phyloP scores from a whole-genome alignment of 2,329 filamentous ascomycete species.

The Rhinocladiella mackenziei region DNA sequence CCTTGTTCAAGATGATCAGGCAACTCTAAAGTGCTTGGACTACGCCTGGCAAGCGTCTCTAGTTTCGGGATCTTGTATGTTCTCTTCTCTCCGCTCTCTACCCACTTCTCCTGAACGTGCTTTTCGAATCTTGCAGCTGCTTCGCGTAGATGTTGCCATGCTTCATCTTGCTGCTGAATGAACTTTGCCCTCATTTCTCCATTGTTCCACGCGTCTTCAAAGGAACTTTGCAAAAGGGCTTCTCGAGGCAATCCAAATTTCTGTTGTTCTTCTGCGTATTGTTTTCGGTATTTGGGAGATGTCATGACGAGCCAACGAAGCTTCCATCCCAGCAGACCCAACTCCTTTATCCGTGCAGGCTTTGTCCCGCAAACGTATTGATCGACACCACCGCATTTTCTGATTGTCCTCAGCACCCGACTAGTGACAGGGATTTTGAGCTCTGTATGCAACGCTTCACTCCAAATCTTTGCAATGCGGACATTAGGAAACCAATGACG shows the following conservation, averaged over 20 bases:
- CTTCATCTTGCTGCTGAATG: constrained; percentile 38
- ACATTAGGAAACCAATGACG: constrained; percentile 50
- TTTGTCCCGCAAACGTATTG: constrained; percentile 84
- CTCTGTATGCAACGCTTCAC: constrained; percentile 41
- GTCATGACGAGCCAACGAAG: constrained; percentile 88
- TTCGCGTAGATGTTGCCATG: constrained; percentile 28
- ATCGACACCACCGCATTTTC: constrained; percentile 84
- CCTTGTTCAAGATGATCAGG: constrained; percentile 12
- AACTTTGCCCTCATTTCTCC: constrained; percentile 42
- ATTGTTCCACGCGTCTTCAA: constrained; percentile 42
- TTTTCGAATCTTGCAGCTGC: constrained; percentile 29
- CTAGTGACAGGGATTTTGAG: constrained; percentile 47
- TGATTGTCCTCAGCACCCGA: constrained; percentile 55
- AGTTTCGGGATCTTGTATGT: constrained; percentile 18
- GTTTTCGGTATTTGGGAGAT: constrained; percentile 61
- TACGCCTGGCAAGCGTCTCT: constrained; percentile 13
- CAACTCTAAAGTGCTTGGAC: constrained; percentile 8
- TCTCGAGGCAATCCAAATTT: constrained; percentile 60
- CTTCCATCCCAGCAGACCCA: constrained; percentile 87
- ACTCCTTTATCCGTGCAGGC: constrained; percentile 70
- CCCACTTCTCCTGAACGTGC: constrained; percentile 27
- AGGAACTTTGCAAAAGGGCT: constrained; percentile 33
- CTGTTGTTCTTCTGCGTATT: constrained; percentile 62
- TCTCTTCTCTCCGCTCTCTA: constrained; percentile 19
- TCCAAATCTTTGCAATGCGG: constrained; percentile 45